Evolutionary conservation across 1,284 basidiomycete species (phyloP).

Genomic region (Inonotus obliquus): DNA sequence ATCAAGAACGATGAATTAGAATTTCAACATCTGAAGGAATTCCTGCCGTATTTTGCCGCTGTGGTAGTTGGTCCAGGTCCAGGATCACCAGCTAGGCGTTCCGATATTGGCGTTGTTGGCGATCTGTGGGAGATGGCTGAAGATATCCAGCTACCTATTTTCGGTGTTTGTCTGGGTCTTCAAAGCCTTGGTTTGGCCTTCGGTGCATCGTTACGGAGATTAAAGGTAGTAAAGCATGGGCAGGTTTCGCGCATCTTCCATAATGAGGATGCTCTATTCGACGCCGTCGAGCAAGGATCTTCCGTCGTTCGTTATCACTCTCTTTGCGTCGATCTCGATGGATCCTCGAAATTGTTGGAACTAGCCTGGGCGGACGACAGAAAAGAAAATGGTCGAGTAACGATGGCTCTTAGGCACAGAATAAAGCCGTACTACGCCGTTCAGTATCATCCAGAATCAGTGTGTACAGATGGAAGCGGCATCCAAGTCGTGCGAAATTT

Average conservation of each 20-base stretch:
- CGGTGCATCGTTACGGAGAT: slow-evolving; percentile 55
- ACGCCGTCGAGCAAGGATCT: slow-evolving; percentile 47
- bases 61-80: slow-evolving; percentile 77
- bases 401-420: slow-evolving; percentile 69
- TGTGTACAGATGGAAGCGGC: slow-evolving; percentile 60
- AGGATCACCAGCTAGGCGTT: slow-evolving; percentile 61
- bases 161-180: slow-evolving; percentile 89
- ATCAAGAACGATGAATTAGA: slow-evolving; percentile 65
- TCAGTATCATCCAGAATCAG: slow-evolving; percentile 93
- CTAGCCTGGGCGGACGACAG: slow-evolving; percentile 67
- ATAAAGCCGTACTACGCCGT: slow-evolving; percentile 84
- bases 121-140: slow-evolving; percentile 61
- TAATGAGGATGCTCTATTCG: slow-evolving; percentile 54
- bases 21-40: slow-evolving; percentile 43
- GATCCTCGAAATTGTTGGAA: slow-evolving; percentile 45
- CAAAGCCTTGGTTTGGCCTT: slow-evolving; percentile 83
- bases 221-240: slow-evolving; percentile 73
- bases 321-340: slow-evolving; percentile 50
- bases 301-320: slow-evolving; percentile 87
- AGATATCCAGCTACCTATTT: slow-evolving; percentile 58
- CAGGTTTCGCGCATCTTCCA: slow-evolving; percentile 70
- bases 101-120: slow-evolving; percentile 63
- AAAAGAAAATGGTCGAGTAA: slow-evolving; percentile 56
- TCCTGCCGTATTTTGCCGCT: slow-evolving; percentile 59
- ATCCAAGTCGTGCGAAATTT: slow-evolving; percentile 65